Evolutionary conservation across 331 rosid genomes (phyloP).

Genomic region (Rosa hybrid): DNA sequence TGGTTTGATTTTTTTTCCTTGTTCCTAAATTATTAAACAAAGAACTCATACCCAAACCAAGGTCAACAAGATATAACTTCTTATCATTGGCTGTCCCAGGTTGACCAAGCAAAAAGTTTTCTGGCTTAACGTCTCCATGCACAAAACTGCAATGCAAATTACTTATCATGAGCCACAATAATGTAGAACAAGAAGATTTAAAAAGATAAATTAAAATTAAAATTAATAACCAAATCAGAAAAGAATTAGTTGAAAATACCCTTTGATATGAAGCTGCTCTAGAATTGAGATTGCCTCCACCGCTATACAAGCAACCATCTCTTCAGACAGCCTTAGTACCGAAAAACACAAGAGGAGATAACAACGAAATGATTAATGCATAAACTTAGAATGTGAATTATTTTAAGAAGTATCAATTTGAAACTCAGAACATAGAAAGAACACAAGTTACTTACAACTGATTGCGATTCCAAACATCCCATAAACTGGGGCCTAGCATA

Average conservation of each 20-base stretch:
- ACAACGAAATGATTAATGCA: not conserved
- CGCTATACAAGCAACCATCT: slow-evolving; percentile 44
- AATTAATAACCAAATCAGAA: not conserved
- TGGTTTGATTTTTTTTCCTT: not conserved
- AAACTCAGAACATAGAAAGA: not conserved
- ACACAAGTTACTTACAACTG: slow-evolving; percentile 33
- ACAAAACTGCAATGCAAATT: slow-evolving; percentile 30
- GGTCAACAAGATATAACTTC: slow-evolving; percentile 41
- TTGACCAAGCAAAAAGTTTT: slow-evolving; percentile 39
- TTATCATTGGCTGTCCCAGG: slow-evolving; percentile 37
- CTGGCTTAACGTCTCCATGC: slow-evolving; percentile 48
- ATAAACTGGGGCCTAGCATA: slow-evolving; percentile 41
- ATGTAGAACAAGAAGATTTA: not conserved
- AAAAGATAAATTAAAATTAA: not conserved
- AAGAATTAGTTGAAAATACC: slow-evolving; percentile 25
- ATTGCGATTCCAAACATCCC: slow-evolving; percentile 46
- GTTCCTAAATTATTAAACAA: not conserved
- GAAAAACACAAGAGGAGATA: not conserved
- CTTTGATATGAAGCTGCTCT: slow-evolving; percentile 37
- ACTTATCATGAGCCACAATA: slow-evolving; percentile 2
- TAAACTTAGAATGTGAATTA: not conserved
- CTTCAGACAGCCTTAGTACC: slow-evolving; percentile 36
- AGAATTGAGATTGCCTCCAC: slow-evolving; percentile 46
- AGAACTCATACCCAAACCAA: slow-evolving; percentile 39
- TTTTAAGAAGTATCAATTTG: not conserved